Conservation (phyloP, 2,329 filamentous ascomycete species). For the Sclerotinia spermophila region DNA sequence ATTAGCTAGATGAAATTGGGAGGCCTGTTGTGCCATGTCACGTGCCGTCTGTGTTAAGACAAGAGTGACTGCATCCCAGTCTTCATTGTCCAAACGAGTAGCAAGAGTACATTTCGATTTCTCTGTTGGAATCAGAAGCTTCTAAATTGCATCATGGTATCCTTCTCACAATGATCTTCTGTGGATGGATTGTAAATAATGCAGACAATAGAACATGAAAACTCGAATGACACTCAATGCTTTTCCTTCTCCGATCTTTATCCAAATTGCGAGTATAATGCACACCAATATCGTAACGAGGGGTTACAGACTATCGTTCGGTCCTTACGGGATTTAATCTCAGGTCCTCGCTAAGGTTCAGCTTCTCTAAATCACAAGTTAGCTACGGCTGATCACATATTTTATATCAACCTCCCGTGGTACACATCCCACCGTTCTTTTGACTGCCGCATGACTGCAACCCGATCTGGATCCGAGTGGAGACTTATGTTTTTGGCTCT, state of each 20-base stretch:
- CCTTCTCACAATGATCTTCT: not conserved
- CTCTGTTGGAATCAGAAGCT: not conserved
- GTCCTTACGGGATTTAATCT: not conserved
- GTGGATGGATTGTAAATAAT: not conserved
- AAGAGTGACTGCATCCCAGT: not conserved
- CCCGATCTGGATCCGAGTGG: not conserved
- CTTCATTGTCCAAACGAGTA: not conserved
- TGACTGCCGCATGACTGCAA: not conserved
- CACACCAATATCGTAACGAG: not conserved
- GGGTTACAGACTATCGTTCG: not conserved
- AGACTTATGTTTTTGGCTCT: not conserved
- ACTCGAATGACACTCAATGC: not conserved
- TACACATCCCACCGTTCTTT: not conserved
- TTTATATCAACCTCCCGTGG: not conserved
- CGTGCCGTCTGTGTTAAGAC: not conserved
- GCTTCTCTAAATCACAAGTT: not conserved
- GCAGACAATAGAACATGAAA: not conserved
- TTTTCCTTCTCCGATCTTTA: not conserved
- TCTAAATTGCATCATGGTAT: not conserved
- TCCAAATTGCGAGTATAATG: not conserved
- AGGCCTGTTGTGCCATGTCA: not conserved
- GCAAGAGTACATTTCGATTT: not conserved
- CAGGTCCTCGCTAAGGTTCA: not conserved
- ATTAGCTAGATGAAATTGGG: not conserved
- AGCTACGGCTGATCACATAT: slow-evolving; percentile 14